These are phyloP conservation scores for Metschnikowia aberdeeniae DNA, from an alignment of 805 yeast species.

Conservation along the genomic window DNA sequence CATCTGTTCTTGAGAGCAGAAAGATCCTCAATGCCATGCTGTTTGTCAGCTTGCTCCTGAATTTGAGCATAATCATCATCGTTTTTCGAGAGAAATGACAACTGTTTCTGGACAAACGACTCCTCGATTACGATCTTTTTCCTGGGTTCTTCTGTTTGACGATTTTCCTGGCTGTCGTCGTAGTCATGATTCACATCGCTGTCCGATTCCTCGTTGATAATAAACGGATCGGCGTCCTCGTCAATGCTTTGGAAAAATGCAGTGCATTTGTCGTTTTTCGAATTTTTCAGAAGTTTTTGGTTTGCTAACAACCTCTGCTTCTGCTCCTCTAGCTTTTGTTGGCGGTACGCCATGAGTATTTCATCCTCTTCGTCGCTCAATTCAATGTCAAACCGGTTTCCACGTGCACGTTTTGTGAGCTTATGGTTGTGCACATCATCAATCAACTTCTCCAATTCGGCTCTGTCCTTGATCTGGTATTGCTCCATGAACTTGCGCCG, in stretches of 20 bases:
- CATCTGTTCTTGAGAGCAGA: slow-evolving; percentile 42
- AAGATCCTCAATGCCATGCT: slow-evolving; percentile 44
- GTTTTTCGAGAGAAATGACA: slow-evolving; percentile 46
- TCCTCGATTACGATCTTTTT: slow-evolving; percentile 40
- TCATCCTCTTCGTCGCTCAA: slow-evolving; percentile 75
- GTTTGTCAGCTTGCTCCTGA: slow-evolving; percentile 30
- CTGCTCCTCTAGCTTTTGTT: slow-evolving; percentile 43
- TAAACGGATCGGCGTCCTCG: slow-evolving; percentile 37
- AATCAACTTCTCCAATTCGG: slow-evolving; percentile 59
- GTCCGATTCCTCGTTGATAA: slow-evolving; percentile 24
- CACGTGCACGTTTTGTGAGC: slow-evolving; percentile 54
- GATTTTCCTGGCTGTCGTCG: slow-evolving; percentile 3
- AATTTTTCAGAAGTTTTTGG: slow-evolving; percentile 39
- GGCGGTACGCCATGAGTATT: slow-evolving; percentile 43
- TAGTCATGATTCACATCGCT: slow-evolving; percentile 21
- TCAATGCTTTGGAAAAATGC: slow-evolving; percentile 67
- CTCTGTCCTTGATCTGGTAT: slow-evolving; percentile 57
- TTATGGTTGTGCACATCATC: slow-evolving; percentile 72
- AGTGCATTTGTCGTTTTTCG: slow-evolving; percentile 52
- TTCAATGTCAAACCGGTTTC: slow-evolving; percentile 55
- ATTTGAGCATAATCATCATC: slow-evolving; percentile 31
- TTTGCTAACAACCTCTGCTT: slow-evolving; percentile 46
- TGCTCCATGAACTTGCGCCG: slow-evolving; percentile 56
- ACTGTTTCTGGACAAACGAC: slow-evolving; percentile 51
- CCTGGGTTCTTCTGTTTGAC: slow-evolving; percentile 19